These are phyloP conservation scores for Eucalyptus pauciflora DNA, from an alignment of 345 rosid genomes.

Conservation along the genomic window DNA sequence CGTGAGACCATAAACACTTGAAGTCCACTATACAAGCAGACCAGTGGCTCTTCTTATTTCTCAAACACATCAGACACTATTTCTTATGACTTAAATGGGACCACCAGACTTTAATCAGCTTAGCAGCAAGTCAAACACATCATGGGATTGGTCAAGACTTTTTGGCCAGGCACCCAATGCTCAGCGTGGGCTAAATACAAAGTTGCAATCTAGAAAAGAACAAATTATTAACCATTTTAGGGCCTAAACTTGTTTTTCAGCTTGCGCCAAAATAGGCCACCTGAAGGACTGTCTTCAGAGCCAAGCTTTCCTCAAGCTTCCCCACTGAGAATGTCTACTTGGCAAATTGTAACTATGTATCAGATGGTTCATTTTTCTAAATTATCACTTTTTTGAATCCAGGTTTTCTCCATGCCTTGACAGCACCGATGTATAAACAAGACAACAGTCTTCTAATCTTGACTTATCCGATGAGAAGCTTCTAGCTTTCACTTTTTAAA, in stretches of 20 bases:
- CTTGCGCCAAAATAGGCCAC: background rate
- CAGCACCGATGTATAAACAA: background rate
- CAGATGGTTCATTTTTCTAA: background rate
- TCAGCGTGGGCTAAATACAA: background rate
- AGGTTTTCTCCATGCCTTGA: background rate
- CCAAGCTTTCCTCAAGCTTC: background rate
- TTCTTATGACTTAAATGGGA: background rate
- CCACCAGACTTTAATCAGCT: background rate
- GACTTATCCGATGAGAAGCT: background rate
- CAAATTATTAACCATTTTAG: background rate
- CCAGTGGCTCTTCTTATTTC: background rate
- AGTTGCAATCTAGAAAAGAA: background rate
- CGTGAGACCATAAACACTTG: background rate
- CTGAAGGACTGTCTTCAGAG: background rate
- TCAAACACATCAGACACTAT: background rate
- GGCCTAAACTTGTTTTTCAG: background rate
- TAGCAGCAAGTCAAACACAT: background rate
- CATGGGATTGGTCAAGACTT: background rate
- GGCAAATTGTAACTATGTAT: background rate
- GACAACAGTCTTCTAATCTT: background rate
- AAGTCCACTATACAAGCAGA: background rate
- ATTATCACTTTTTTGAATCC: background rate
- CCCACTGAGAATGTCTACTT: background rate
- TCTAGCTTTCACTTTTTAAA: background rate
- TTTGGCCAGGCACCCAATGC: background rate